Evolutionary conservation across 768 basidiomycete genomes (phyloP), one percentile per base, ranked within the genome.

Genomic region (Infundibulicybe gibba): DNA sequence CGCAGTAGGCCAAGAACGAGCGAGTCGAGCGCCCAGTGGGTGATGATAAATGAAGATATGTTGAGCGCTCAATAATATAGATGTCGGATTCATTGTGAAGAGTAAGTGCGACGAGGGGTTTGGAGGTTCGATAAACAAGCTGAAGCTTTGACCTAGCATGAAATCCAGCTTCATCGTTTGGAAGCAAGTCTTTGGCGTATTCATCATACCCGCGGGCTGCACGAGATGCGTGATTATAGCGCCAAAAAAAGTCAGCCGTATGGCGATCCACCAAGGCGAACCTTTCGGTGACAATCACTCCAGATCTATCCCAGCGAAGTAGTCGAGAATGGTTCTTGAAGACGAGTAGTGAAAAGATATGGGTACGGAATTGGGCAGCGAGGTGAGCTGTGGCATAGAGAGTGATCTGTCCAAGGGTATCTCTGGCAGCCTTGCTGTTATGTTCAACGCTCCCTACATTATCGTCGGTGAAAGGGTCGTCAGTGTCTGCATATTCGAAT

Each of bases 371-470:
- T 52, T 58, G 56, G 19, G 47, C 32, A 3, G 45, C 43, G 11
- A 51, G 43, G 4, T 58, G 56, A 17, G 56, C 50, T 25, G 56
- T 43, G 5, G 53, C 49, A 20, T 54, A 58, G 17, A 41, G 20
- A 0, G 56, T 50, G n/a, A 58, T 54, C 41, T 57, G 52, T 2
- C 56, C 49, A 19, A 56, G 35, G 11, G 52, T 54, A 32, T 55
- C 48, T 32, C 30, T 43, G 14, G 39, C 46, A 32, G 13, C 10
- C 14, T 21, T 17, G n/a, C 41, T 50, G 34, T 41, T 11, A 13
- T 15, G 25, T 8, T 25, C 25, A 8, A 25, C 25, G 8, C 25
- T 8, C 8, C 8, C 4, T 8, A 8, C 25, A 25, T 25, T 8
- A 3, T 25, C 25, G 25, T 25, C 25, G 8, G 25, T 25, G 25